Conservation (phyloP, 2,329 filamentous ascomycete genomes). For the Fonsecaea pedrosoi region DNA sequence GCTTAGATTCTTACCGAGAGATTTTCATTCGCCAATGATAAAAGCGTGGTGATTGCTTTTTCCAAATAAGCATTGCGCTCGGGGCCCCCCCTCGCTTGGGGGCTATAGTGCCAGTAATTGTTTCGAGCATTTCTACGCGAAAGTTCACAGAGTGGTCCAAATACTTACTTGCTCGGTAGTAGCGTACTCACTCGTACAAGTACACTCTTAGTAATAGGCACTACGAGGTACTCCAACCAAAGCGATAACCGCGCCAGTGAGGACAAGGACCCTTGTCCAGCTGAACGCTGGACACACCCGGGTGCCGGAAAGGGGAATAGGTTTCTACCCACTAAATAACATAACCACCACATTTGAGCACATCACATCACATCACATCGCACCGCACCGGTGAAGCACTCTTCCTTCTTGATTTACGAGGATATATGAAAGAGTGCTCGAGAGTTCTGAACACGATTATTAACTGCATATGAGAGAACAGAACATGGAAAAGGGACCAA, state of each 20-base stretch:
- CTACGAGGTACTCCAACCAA: not conserved
- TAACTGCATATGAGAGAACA: no score
- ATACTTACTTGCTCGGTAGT: no score
- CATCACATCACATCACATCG: no score
- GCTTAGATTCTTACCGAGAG: not conserved
- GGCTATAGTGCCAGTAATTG: no score
- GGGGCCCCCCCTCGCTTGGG: not conserved
- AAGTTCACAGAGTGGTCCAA: not conserved
- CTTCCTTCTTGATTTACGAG: no score
- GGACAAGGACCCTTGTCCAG: not conserved
- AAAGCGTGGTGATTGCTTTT: not conserved
- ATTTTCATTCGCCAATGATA: not conserved
- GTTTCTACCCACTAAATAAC: not conserved
- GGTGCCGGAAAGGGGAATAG: not conserved
- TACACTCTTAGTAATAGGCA: not conserved
- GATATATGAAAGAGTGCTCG: no score
- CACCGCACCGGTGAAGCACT: no score
- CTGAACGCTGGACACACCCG: not conserved
- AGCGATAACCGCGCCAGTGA: no score
- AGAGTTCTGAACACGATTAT: no score
- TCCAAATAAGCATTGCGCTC: not conserved
- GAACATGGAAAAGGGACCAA: no score
- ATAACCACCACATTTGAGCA: no score
- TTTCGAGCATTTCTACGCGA: constrained; percentile 2
- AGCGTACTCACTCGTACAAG: no score